A percentile compares a stretch with the other conserved stretches of the same genome.
These are phyloP conservation scores for Emergomyces orientalis DNA, from an alignment of 2,329 filamentous ascomycete species.

Conservation along the genomic window DNA sequence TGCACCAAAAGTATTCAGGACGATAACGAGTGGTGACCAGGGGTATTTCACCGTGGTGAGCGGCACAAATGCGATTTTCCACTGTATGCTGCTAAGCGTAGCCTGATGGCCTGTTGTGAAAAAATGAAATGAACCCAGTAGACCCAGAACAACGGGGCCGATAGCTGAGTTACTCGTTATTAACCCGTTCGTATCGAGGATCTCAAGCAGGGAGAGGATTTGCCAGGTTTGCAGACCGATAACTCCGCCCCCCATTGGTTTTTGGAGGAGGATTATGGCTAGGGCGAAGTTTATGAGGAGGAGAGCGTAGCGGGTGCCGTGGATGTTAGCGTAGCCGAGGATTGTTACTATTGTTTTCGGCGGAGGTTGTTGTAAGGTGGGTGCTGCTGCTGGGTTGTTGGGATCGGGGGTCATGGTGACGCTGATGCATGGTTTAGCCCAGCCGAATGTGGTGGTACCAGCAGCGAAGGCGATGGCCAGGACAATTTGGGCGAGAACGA, in stretches of 20 bases:
- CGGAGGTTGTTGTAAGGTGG: slow-evolving; percentile 4
- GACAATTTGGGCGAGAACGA: slow-evolving; percentile 69
- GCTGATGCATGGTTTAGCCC: slow-evolving; percentile 73
- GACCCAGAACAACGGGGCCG: slow-evolving; percentile 70
- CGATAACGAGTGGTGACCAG: slow-evolving; percentile 72
- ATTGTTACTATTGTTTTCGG: slow-evolving; percentile 55
- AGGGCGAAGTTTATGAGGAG: slow-evolving; percentile 70
- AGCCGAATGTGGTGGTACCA: slow-evolving; percentile 75
- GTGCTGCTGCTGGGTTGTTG: slow-evolving; percentile 32
- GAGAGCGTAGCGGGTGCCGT: slow-evolving; percentile 81
- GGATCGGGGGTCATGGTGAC: slow-evolving; percentile 50
- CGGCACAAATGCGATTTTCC: slow-evolving; percentile 91
- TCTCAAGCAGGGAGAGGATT: slow-evolving; percentile 64
- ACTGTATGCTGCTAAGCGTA: slow-evolving; percentile 77
- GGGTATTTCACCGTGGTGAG: slow-evolving; percentile 76
- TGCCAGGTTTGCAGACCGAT: slow-evolving; percentile 79
- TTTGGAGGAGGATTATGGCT: slow-evolving; percentile 70
- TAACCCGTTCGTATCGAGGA: slow-evolving; percentile 52
- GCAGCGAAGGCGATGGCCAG: slow-evolving; percentile 73
- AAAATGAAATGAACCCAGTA: slow-evolving; percentile 90
- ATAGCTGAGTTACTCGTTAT: slow-evolving; percentile 57
- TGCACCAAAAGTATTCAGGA: slow-evolving; percentile 78
- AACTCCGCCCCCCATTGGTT: slow-evolving; percentile 86
- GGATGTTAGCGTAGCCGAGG: slow-evolving; percentile 84
- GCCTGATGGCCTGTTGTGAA: slow-evolving; percentile 98